These are phyloP conservation scores for Coemansia sp. DNA, from an alignment of 192 early-diverging fungal species.

Conservation along the genomic window DNA sequence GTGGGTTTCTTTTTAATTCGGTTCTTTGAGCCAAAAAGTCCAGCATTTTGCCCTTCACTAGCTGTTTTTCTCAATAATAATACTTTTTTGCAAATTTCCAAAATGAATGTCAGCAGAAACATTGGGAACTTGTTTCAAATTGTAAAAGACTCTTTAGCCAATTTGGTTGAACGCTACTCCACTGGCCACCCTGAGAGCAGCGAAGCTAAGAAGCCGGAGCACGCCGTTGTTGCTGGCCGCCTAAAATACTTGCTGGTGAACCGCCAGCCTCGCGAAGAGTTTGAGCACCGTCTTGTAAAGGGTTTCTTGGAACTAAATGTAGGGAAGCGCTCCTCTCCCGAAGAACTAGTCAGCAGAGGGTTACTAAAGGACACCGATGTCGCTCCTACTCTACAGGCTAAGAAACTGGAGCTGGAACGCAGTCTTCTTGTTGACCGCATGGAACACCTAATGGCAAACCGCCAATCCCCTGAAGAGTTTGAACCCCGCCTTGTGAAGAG, in stretches of 20 bases:
- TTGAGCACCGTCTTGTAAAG: not conserved
- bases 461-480: conserved; percentile 59
- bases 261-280: conserved; percentile 46
- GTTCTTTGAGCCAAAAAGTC: too few species aligned
- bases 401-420: conserved; percentile 24
- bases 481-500: not conserved
- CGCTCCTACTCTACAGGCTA: conserved; percentile 40
- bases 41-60: not conserved
- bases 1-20: too few species aligned
- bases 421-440: conserved; percentile 52
- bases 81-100: not conserved
- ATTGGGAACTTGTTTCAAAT: conserved; percentile 48
- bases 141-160: conserved; percentile 19
- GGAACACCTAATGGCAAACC: conserved; percentile 55
- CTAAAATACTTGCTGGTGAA: not conserved
- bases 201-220: not conserved
- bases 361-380: conserved; percentile 53
- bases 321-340: conserved; percentile 35
- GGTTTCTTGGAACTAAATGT: not conserved
- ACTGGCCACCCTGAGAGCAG: too few species aligned
- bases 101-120: conserved; percentile 10
- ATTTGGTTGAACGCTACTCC: too few species aligned
- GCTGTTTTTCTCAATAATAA: not conserved
- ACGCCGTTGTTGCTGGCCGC: not conserved
- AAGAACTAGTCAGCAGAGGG: conserved; percentile 55